phyloP scores from a whole-genome alignment of 208 protist genomes.

The Pavlovales sp. region DNA sequence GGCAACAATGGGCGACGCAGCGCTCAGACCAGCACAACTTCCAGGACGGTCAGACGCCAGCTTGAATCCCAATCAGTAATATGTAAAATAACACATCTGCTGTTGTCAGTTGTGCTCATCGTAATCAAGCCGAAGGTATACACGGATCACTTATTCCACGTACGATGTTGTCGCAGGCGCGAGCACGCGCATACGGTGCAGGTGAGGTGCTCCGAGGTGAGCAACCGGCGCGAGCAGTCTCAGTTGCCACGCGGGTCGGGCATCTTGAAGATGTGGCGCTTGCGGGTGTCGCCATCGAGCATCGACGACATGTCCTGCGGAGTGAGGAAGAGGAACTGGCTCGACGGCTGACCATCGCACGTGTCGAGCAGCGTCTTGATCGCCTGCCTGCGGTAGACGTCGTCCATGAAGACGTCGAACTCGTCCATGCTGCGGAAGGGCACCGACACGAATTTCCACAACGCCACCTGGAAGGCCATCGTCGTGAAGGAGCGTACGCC shows the following conservation, averaged over 20 bases:
- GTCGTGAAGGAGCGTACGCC: slow-evolving; percentile 43
- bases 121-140: no score
- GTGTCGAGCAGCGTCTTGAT: slow-evolving; percentile 8
- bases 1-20: no score
- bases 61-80: no score
- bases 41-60: no score
- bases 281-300: background rate
- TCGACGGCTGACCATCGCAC: background rate
- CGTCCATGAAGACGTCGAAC: slow-evolving; percentile 45
- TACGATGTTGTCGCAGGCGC: no score
- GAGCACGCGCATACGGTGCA: no score
- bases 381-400: slow-evolving; percentile 13
- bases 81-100: no score
- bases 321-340: slow-evolving; percentile 37
- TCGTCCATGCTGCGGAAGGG: slow-evolving; percentile 33
- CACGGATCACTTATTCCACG: no score
- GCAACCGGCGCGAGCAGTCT: no score
- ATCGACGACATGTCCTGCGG: slow-evolving; percentile 10
- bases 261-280: background rate
- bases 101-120: no score
- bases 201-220: no score
- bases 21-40: no score
- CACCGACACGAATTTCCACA: slow-evolving; percentile 2
- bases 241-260: background rate
- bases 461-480: slow-evolving; percentile 13